Conservation (phyloP, 2,329 filamentous ascomycete genomes). For the Cordyceps fumosorosea region DNA sequence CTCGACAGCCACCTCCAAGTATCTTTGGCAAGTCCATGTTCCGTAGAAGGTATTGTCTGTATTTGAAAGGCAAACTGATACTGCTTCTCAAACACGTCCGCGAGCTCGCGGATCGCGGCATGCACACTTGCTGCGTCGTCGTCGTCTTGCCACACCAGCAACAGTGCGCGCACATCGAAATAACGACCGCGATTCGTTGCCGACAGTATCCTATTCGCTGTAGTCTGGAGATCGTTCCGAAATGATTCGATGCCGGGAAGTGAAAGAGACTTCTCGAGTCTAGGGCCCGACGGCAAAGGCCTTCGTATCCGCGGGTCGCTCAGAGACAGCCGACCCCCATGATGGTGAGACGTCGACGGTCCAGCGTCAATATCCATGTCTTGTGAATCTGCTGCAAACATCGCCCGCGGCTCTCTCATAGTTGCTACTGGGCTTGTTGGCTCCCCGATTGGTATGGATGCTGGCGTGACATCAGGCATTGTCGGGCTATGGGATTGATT, state of each 20-base stretch:
- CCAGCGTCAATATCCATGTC: conserved; percentile 50
- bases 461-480: conserved; percentile 42
- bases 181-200: conserved; percentile 48
- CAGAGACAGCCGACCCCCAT: conserved; percentile 32
- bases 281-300: conserved; percentile 49
- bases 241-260: conserved; percentile 45
- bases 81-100: conserved; percentile 42
- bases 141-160: conserved; percentile 53
- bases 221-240: conserved; percentile 46
- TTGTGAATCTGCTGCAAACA: conserved; percentile 40
- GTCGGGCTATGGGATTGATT: conserved; percentile 44
- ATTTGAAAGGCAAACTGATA: conserved; percentile 46
- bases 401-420: conserved; percentile 28
- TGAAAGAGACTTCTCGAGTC: conserved; percentile 44
- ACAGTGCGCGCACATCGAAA: conserved; percentile 43
- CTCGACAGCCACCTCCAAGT: conserved; percentile 48
- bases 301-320: conserved; percentile 48
- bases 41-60: conserved; percentile 41
- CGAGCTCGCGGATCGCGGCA: conserved; percentile 40
- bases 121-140: conserved; percentile 35
- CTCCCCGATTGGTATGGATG: conserved; percentile 31
- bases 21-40: conserved; percentile 38
- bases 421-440: conserved; percentile 41
- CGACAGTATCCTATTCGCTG: conserved; percentile 42
- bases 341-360: conserved; percentile 25